Evolutionary conservation across 1,139 yeast species (phyloP), one percentile per base, ranked within the genome.

Genomic region (Kurtzmaniella quercitrusa): DNA sequence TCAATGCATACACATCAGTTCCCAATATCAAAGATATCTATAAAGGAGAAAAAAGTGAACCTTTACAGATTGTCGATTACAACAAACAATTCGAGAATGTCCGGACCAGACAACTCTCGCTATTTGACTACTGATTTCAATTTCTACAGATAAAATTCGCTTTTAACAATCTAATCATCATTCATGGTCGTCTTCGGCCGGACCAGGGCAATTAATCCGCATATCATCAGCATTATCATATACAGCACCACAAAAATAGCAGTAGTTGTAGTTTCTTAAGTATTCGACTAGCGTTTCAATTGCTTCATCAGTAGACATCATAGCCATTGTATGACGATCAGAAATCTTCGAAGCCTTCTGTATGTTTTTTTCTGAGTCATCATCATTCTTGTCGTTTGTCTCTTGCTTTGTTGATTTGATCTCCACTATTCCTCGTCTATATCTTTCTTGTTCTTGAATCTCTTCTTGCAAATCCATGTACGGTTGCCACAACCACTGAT

Each of bases 221-320:
- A 63, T 33, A 15, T 61, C 65, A 2, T 43, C 38, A 9, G 34
- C 39, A 34, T 45, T 48, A 1, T 46, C 45, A 39, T 50, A 65
- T 16, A 36, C 34, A 12, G 48, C 38, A 1, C 71, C 70, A 49
- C 72, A 66, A 45, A 53, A 65, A 43, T 53, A 61, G 45, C 72
- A 66, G 44, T 59, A 66, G 20, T 40, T 38, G 38, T 55, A 61
- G 4, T 45, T 43, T 32, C 71, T 53, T 15, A 63, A 49, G 40
- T 58, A 57, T 3, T 33, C 38, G 3, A 61, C 11, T 7, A 30
- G 18, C 16, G 17, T 14, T 12, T 14, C 34, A 9, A 30, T 12
- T 5, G 34, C 16, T 5, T 14, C 16, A 30, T 30, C 34, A 5
- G 9, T 30, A 30, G 30, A 26, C 12, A 26, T 11, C 9, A 26